A percentile compares a stretch with the other conserved stretches of the same genome.
These are phyloP conservation scores for Penicillium sp. DNA, from an alignment of 2,329 filamentous ascomycete species.

Conservation along the genomic window DNA sequence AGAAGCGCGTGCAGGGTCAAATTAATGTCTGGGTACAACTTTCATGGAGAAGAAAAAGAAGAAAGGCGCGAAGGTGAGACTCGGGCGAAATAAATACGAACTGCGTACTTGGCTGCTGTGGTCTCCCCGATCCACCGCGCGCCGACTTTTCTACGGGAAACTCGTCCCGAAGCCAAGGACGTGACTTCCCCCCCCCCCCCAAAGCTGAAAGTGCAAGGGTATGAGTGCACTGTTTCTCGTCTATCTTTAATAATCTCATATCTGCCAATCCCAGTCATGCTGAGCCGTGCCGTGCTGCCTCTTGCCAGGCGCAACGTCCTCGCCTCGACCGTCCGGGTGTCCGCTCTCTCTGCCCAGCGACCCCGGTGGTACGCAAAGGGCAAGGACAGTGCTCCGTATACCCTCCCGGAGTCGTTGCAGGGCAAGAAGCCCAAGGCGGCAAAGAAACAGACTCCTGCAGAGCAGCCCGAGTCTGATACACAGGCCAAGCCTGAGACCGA, in stretches of 20 bases:
- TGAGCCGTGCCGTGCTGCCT: slow-evolving; percentile 54
- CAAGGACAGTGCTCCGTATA: slow-evolving; percentile 43
- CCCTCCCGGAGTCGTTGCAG: slow-evolving; percentile 40
- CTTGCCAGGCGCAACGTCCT: slow-evolving; percentile 51
- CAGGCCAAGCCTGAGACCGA: slow-evolving; percentile 41
- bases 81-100: slow-evolving; percentile 20
- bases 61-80: slow-evolving; percentile 28
- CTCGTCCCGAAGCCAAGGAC: slow-evolving; percentile 21
- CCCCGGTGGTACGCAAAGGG: slow-evolving; percentile 49
- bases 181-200: not conserved
- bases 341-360: slow-evolving; percentile 40
- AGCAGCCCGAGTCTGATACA: slow-evolving; percentile 49
- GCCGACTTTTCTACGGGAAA: slow-evolving; percentile 41
- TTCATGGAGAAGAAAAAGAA: slow-evolving; percentile 56
- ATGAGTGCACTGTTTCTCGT: slow-evolving; percentile 26
- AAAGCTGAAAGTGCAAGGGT: slow-evolving; percentile 22
- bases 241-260: slow-evolving; percentile 22
- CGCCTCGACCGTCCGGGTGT: slow-evolving; percentile 43
- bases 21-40: slow-evolving; percentile 64
- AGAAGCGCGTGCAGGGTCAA: slow-evolving; percentile 61
- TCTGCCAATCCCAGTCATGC: slow-evolving; percentile 42
- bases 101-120: slow-evolving; percentile 35
- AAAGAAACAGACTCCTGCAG: slow-evolving; percentile 36
- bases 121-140: slow-evolving; percentile 32
- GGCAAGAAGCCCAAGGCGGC: slow-evolving; percentile 35